Conservation (phyloP, 208 protist genomes). For the Acanthamoeba divionensis region DNA sequence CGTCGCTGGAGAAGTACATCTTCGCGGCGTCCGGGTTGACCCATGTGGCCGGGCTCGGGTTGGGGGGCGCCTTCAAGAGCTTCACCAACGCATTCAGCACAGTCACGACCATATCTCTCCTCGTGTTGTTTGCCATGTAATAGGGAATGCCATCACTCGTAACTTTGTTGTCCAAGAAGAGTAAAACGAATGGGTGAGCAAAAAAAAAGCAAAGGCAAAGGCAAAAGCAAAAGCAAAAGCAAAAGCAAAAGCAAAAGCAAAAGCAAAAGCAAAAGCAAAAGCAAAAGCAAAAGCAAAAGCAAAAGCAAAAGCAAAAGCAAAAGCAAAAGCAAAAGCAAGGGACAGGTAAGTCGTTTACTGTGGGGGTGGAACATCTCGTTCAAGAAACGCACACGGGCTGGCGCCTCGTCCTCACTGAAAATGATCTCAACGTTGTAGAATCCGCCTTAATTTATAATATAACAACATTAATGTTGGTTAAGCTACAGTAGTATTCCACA, state of each 20-base stretch:
- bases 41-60: conserved; percentile 50
- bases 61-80: conserved; percentile 35
- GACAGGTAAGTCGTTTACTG: not conserved
- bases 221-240: too few relatives aligned
- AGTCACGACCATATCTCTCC: not conserved
- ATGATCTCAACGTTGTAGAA: conserved; percentile 44
- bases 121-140: not conserved
- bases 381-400: conserved; percentile 43
- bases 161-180: not conserved
- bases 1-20: conserved; percentile 57
- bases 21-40: conserved; percentile 44
- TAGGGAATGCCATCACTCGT: conserved; percentile 54
- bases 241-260: too few relatives aligned
- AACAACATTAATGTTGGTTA: not conserved
- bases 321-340: not conserved
- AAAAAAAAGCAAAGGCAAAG: too few relatives aligned
- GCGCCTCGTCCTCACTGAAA: conserved; percentile 49
- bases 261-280: too few relatives aligned
- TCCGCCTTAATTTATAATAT: not conserved
- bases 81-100: conserved; percentile 51
- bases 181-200: not conserved
- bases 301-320: not conserved
- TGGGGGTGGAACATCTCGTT: conserved; percentile 53
- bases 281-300: not conserved
- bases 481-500: not conserved